phyloP scores from a whole-genome alignment of 2,329 filamentous ascomycete species.

The Sporothrix luriei region DNA sequence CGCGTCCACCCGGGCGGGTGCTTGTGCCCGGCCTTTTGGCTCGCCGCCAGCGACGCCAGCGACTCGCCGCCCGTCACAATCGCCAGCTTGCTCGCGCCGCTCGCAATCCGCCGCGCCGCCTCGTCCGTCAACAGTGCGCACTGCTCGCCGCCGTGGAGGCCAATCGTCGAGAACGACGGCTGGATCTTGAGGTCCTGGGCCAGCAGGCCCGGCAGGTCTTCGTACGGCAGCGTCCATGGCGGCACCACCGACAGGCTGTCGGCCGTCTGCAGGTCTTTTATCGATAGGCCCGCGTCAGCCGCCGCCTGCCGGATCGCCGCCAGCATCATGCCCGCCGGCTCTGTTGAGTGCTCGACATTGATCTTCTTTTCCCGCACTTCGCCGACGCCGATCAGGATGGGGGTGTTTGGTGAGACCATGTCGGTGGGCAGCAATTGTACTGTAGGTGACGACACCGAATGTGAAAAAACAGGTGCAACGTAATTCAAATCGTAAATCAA shows the following conservation, averaged over 20 bases:
- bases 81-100: constrained; percentile 28
- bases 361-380: constrained; percentile 31
- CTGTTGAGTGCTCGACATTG: constrained; percentile 17
- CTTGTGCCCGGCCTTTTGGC: constrained; percentile 25
- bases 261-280: not conserved
- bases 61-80: constrained; percentile 32
- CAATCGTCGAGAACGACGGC: constrained; percentile 6
- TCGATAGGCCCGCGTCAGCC: not conserved
- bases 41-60: constrained; percentile 29
- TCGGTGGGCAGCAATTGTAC: not conserved
- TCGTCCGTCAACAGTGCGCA: constrained; percentile 29
- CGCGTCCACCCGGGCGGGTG: constrained; percentile 29
- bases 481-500: not conserved
- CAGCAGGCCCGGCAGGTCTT: constrained; percentile 27
- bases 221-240: constrained; percentile 31
- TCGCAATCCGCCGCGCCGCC: constrained; percentile 26
- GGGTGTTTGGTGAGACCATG: constrained; percentile 26
- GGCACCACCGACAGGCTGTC: constrained; percentile 32
- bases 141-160: constrained; percentile 32
- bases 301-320: constrained; percentile 27
- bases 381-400: constrained; percentile 32
- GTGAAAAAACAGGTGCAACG: too few species aligned
- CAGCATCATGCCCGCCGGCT: constrained; percentile 30
- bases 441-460: not conserved
- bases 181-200: constrained; percentile 4